Base-by-base conservation (phyloP, 2,329 filamentous ascomycete species). In the Verticillium isaacii region DNA sequence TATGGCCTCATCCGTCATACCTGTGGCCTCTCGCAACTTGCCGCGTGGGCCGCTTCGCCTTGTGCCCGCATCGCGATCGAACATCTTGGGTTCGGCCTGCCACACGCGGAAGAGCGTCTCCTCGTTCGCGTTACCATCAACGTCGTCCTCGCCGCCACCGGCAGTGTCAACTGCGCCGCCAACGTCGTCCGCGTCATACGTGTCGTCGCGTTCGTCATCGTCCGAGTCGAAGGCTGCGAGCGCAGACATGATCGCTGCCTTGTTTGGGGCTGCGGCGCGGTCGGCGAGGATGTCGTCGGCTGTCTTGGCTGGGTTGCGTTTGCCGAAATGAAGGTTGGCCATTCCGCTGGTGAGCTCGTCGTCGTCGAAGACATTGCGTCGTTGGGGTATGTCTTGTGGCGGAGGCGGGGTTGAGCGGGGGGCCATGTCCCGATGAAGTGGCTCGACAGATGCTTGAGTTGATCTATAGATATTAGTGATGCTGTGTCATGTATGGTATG, bases 121-220 rank as follows among this genome's bases (percentile, higher is more conserved):
- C 65, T 97, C 93, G 65, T 85, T 85, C 60, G 77, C 78, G 6
- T 67, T 69, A 15, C 75, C 79, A 61, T 83, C 79, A 1, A 76
- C 76, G 62, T 84, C 81, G 39, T 83, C 80, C 62, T 84, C 81
- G 59, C 86, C 84, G 39, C 83, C 80, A n/a, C 86, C 81, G 6
- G 84, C 80, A 19, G 83, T 81, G 68, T 97, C 93, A 3, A 97
- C 88, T 0, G 91, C 91, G 25, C 94, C 93, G 39, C 95, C 95
- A 2, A 98, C 92, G 70, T 98, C 95, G 58, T 88, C 92, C 1
- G 89, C 87, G 69, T 99, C 95, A 72, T 99, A 99, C 0, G 94
- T 98, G 73, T 99, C 95, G 73, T 99, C 95, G 39, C 93, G 86
- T 77, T 99, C 95, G 73, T 99, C 95, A 67, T 98, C 95, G 68